A percentile compares a stretch with the other conserved stretches of the same genome.
phyloP scores from a whole-genome alignment of 495 filamentous ascomycete species.

The Podospora australis region DNA sequence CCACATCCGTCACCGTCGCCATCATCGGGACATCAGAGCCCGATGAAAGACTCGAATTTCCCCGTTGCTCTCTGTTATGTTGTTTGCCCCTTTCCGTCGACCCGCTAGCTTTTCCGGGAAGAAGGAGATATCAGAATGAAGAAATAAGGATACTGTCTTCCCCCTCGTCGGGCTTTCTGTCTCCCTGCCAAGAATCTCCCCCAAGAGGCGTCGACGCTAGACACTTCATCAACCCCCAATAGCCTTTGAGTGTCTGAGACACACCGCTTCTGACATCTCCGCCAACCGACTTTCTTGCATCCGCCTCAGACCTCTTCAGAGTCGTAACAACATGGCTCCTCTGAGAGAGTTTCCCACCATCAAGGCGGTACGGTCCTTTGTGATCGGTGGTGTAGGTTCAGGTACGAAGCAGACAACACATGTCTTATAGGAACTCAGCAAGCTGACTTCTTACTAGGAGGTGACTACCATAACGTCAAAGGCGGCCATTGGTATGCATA shows the following conservation, averaged over 20 bases:
- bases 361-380: conserved; percentile 71
- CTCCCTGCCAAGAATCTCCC: neutral
- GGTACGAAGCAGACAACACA: conserved; percentile 30
- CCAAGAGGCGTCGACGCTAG: conserved; percentile 1
- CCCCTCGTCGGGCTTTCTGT: neutral
- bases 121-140: neutral
- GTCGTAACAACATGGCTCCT: conserved; percentile 32
- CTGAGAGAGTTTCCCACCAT: conserved; percentile 60
- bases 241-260: neutral
- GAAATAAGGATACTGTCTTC: neutral
- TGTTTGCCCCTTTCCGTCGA: neutral
- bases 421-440: too few relatives aligned
- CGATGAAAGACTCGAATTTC: conserved; percentile 5
- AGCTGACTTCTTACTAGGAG: conserved; percentile 33
- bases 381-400: conserved; percentile 80
- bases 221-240: neutral
- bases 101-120: conserved; percentile 1
- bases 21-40: conserved; percentile 19
- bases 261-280: neutral
- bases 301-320: too few relatives aligned
- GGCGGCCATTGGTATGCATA: conserved; percentile 71
- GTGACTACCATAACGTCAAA: conserved; percentile 94
- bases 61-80: neutral
- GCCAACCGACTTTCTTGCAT: too few relatives aligned
- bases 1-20: neutral